phyloP scores from a whole-genome alignment of 2,329 filamentous ascomycete species.

The Penicillium thymicola region DNA sequence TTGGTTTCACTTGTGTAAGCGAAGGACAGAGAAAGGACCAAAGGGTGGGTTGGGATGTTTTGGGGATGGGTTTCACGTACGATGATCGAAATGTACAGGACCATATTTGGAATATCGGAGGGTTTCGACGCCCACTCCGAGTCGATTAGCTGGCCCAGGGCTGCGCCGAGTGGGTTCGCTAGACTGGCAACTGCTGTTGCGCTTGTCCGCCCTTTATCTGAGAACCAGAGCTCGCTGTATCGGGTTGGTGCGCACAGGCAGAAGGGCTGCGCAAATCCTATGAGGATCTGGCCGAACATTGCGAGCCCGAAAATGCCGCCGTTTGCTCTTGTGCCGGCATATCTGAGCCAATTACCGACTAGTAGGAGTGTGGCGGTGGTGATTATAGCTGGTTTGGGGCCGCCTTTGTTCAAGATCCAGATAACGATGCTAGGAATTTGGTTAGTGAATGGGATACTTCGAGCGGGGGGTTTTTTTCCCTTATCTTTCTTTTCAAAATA shows the following conservation, averaged over 20 bases:
- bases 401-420: conserved; percentile 70
- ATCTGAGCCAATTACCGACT: conserved; percentile 87
- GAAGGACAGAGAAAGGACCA: background rate
- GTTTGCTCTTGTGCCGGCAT: conserved; percentile 61
- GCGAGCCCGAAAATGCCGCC: conserved; percentile 69
- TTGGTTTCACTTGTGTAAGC: background rate
- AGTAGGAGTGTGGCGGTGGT: conserved; percentile 70
- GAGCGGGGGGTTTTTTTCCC: background rate
- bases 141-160: conserved; percentile 80
- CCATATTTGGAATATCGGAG: conserved; percentile 70
- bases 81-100: conserved; percentile 81
- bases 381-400: conserved; percentile 75
- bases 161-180: conserved; percentile 86
- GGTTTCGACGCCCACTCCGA: conserved; percentile 68
- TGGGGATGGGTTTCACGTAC: conserved; percentile 48
- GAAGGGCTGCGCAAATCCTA: conserved; percentile 87
- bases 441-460: background rate
- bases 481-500: background rate
- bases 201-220: conserved; percentile 73
- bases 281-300: conserved; percentile 89
- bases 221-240: conserved; percentile 95
- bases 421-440: conserved; percentile 55
- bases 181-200: conserved; percentile 82
- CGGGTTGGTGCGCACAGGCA: conserved; percentile 83
- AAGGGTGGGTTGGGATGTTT: background rate